Evolutionary conservation across 306 rosid species (phyloP).

Genomic region (Rubus idaeus): DNA sequence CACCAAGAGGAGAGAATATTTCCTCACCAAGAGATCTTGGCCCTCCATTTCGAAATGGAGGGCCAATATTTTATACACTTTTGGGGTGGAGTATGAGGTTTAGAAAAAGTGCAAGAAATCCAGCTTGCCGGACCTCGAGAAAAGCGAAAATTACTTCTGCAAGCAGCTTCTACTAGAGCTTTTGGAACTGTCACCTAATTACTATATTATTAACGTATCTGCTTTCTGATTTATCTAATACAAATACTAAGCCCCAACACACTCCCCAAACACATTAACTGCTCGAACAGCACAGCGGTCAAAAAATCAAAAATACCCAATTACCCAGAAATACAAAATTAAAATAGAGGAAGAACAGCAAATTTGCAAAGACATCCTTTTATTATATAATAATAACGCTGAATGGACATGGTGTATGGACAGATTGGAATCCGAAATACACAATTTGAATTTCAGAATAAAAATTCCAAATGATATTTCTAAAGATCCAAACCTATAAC

Average conservation of each 20-base stretch:
- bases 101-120: no score
- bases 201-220: not conserved
- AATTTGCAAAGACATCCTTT: not conserved
- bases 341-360: not conserved
- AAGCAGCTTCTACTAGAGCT: not conserved
- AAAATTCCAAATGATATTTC: not conserved
- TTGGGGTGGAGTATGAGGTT: no score
- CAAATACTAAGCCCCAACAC: not conserved
- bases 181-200: not conserved
- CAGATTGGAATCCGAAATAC: slow-evolving; percentile 22
- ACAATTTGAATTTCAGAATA: not conserved
- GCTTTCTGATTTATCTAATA: not conserved
- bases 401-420: slow-evolving; percentile 3
- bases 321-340: not conserved
- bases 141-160: not conserved
- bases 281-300: not conserved
- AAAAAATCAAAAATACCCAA: not conserved
- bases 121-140: slow-evolving; percentile 16
- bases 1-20: no score
- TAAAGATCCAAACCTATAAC: not conserved
- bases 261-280: not conserved
- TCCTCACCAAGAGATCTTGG: no score
- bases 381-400: slow-evolving; percentile 10
- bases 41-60: no score
- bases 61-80: no score